Evolutionary conservation across 176 grass and related monocot genomes (phyloP), one percentile per base, ranked within the genome.

Genomic region (Aechmea fasciata): DNA sequence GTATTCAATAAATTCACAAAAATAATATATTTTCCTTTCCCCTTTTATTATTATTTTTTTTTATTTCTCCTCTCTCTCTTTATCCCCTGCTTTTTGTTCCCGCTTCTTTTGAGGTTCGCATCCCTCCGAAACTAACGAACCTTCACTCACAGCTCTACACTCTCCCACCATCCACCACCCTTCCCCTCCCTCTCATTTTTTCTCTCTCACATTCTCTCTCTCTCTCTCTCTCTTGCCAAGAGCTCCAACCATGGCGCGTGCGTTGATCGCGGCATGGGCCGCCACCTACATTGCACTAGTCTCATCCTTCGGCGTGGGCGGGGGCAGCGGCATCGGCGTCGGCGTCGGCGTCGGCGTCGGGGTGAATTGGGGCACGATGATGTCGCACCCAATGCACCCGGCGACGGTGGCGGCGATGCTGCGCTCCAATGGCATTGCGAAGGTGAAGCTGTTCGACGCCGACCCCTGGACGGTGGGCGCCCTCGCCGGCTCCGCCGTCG

Each of bases 281-380:
- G 2, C 54, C 54, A 8, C 54, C 11, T n/a, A 17, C 13, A 18
- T 19, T 59, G 14, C 19, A 19, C 19, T 59, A 9, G 4, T 59
- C 54, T 59, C 15, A 41, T 41, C 4, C 4, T 41, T 6, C 33
- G 4, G 3, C 54, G 57, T 2, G 8, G 69, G 22, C 25, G 57
- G 15, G 54, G 52, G 50, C 51, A 28, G 70, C 61, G 73, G 52
- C 25, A 53, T 22, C 49, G 75, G 71, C 12, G 13, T 96, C 49
- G 87, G 85, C 22, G 22, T n/a, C n/a, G n/a, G n/a, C n/a, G n/a
- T n/a, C n/a, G n/a, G n/a, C n/a, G n/a, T n/a, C n/a, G n/a, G n/a
- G 49, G 82, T 88, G 18, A 91, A 91, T 78, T 91, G 91, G 87
- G 91, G 91, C 66, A 96, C 87, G 70, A 88, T 85, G 87, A 96